These are phyloP conservation scores for Dalechampia spathulata DNA, from an alignment of 441 rosid species.

Conservation along the genomic window DNA sequence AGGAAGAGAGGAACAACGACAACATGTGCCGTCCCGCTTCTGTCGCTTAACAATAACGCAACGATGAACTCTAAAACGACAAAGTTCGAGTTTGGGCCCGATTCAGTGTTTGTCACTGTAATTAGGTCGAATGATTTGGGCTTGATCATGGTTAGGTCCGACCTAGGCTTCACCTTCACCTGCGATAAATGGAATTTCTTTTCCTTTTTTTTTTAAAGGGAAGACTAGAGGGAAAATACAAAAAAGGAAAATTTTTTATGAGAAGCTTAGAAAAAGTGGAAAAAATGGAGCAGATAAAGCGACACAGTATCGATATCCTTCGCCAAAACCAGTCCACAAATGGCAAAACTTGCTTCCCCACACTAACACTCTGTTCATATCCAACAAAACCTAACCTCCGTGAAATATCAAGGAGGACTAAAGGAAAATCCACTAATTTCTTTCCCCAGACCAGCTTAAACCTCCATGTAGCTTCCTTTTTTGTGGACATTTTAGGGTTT, in stretches of 20 bases:
- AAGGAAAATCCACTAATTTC: slow-evolving; percentile 6
- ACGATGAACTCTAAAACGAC: too few relatives aligned
- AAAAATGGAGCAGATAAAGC: slow-evolving; percentile 32
- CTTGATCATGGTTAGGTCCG: neutral
- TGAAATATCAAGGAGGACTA: slow-evolving; percentile 9
- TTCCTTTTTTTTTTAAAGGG: too few relatives aligned
- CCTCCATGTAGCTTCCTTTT: neutral
- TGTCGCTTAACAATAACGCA: too few relatives aligned
- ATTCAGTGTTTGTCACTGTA: neutral
- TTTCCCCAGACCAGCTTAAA: neutral
- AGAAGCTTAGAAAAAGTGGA: slow-evolving; percentile 13
- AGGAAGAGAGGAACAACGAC: too few relatives aligned
- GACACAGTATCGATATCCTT: slow-evolving; percentile 9
- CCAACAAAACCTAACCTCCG: slow-evolving; percentile 2
- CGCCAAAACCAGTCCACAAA: slow-evolving; percentile 20
- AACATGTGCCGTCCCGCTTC: too few relatives aligned
- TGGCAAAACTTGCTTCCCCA: slow-evolving; percentile 12
- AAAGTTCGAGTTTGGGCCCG: too few relatives aligned
- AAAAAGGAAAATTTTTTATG: neutral
- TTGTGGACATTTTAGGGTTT: slow-evolving; percentile 19
- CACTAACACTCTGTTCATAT: slow-evolving; percentile 6
- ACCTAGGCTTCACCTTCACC: neutral
- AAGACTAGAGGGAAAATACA: neutral
- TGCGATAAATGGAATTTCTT: neutral
- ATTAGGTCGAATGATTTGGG: neutral